Conservation (phyloP, 768 basidiomycete genomes). For the Lanmaoa pseudosensibilis region DNA sequence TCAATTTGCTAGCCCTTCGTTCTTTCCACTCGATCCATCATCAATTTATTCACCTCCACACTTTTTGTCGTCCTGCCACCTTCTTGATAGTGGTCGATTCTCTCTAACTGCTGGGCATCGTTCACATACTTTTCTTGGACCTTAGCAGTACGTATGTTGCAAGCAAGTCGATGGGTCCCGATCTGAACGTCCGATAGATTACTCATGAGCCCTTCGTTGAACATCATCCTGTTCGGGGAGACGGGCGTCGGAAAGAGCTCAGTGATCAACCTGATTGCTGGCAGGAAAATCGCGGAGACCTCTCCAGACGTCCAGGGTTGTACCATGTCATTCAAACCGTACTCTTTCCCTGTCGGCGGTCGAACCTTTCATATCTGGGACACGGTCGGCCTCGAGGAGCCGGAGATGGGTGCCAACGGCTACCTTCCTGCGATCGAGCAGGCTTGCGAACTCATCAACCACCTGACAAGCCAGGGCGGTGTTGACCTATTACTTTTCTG, state of each 20-base stretch:
- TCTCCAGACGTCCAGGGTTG: conserved; percentile 35
- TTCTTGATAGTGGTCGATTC: not conserved
- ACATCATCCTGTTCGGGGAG: conserved; percentile 47
- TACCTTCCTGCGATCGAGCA: conserved; percentile 33
- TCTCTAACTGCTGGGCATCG: not conserved
- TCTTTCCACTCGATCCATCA: conserved; percentile 1
- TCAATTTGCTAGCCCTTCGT: not conserved
- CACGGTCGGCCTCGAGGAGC: conserved; percentile 37
- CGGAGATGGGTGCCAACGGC: conserved; percentile 24
- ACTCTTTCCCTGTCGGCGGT: conserved; percentile 23
- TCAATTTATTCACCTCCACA: not conserved
- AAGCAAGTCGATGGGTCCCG: conserved; percentile 6
- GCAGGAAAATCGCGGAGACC: conserved; percentile 20
- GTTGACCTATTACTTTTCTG: conserved; percentile 43
- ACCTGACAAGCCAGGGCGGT: conserved; percentile 32
- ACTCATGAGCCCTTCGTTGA: conserved; percentile 27
- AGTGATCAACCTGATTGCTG: conserved; percentile 35
- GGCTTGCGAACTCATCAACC: conserved; percentile 34
- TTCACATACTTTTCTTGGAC: not conserved
- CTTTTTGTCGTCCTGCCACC: not conserved
- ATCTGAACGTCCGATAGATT: conserved; percentile 20
- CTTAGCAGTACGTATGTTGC: conserved; percentile 8
- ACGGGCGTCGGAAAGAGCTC: conserved; percentile 40
- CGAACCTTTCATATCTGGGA: conserved; percentile 32
- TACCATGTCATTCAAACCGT: conserved; percentile 36